Evolutionary conservation across 768 basidiomycete genomes (phyloP), one percentile per base, ranked within the genome.

Genomic region (Pisolithus tinctorius): DNA sequence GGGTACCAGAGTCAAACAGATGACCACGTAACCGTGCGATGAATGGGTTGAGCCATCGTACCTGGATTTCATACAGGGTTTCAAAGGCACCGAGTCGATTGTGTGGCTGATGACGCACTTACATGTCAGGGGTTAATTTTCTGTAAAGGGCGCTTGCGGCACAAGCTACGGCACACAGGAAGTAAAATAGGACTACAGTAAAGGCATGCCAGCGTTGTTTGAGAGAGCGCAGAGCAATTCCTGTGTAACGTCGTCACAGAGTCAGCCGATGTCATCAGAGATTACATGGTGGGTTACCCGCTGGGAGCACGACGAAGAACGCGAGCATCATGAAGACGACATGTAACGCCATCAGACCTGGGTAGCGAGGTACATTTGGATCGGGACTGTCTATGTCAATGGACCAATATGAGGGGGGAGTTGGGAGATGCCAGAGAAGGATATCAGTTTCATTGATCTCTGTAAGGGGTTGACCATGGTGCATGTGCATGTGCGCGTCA

Each of bases 111-210:
- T 58, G 53, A 53, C 59, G 70, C 4, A 13, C 85, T 61, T 67
- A 93, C 86, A 93, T 83, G 67, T 94, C 77, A 3, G 90, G 89
- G 0, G 90, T 92, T 47, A 84, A 66, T 56, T 88, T 88, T 41
- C 74, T 74, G 68, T 97, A 96, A 23, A 88, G 63, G 2, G 75
- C 74, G 58, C 84, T 85, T 20, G 84, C 69, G 13, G 81, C 73
- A 63, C 85, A 80, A 4, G 89, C 90, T 38, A 94, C 63, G 1
- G 72, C 65, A 48, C 75, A 71, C 20, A 88, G 71, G 11, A 58
- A 68, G 62, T 86, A 85, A 69, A 93, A 93, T 0, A 72, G 69
- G 27, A 79, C 46, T n/a, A 84, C 76, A 6, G 76, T 74, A 14
- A 85, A 45, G 23, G 74, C 73, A 50, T 84, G 83, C 57, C 75